Percentiles rank a stretch among this genome's conserved stretches.
These are phyloP conservation scores for Candida fluviatilis DNA, from an alignment of 805 yeast species.

Conservation along the genomic window DNA sequence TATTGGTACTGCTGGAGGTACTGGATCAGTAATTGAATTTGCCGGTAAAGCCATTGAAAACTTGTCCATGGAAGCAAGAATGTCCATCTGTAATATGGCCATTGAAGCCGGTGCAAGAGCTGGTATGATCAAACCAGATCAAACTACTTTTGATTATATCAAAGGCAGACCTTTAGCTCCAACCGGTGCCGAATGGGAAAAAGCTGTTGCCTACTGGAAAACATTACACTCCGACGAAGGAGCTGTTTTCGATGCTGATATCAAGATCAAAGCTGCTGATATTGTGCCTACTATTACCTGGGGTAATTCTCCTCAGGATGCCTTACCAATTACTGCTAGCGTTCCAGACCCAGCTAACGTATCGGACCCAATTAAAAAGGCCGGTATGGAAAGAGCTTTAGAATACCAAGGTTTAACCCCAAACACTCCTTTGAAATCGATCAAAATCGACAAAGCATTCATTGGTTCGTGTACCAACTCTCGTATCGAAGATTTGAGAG, in stretches of 20 bases:
- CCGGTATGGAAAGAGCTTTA: slow-evolving; percentile 89
- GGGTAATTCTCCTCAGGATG: slow-evolving; percentile 99
- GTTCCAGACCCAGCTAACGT: slow-evolving; percentile 87
- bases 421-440: slow-evolving; percentile 71
- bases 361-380: slow-evolving; percentile 66
- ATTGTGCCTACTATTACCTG: slow-evolving; percentile 95
- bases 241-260: slow-evolving; percentile 83
- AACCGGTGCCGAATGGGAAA: slow-evolving; percentile 90
- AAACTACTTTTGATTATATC: slow-evolving; percentile 79
- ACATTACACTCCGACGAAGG: slow-evolving; percentile 85
- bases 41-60: slow-evolving; percentile 92
- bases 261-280: slow-evolving; percentile 75
- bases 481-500: slow-evolving; percentile 93
- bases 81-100: slow-evolving; percentile 99
- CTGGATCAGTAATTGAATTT: slow-evolving; percentile 94
- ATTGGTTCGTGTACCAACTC: slow-evolving; percentile 98
- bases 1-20: slow-evolving; percentile 99
- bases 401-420: slow-evolving; percentile 88
- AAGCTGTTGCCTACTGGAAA: slow-evolving; percentile 89
- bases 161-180: slow-evolving; percentile 96
- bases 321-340: slow-evolving; percentile 83
- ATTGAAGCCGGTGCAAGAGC: slow-evolving; percentile 99
- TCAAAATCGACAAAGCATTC: slow-evolving; percentile 86
- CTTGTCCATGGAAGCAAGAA: slow-evolving; percentile 94
- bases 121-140: slow-evolving; percentile 97